These are phyloP conservation scores for Trichophyton simii DNA, from an alignment of 2,329 filamentous ascomycete genomes.

Conservation along the genomic window DNA sequence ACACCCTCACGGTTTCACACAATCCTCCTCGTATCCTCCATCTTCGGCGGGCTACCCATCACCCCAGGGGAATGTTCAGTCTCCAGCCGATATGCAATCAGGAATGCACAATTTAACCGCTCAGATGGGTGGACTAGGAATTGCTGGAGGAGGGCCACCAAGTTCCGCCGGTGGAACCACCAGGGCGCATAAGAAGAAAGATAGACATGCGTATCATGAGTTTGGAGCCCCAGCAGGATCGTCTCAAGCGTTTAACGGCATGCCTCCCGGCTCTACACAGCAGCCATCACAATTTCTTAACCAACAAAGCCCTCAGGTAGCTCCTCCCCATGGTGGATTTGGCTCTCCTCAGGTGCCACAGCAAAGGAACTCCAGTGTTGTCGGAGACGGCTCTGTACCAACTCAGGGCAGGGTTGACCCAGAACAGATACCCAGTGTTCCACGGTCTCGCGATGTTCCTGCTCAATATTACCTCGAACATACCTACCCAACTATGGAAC, in stretches of 20 bases:
- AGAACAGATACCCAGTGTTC: conserved; percentile 86
- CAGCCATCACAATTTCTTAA: conserved; percentile 45
- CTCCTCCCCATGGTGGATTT: conserved; percentile 23
- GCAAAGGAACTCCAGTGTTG: conserved; percentile 23
- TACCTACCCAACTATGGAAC: conserved; percentile 90
- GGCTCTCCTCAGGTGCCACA: conserved; percentile 13
- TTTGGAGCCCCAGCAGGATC: conserved; percentile 60
- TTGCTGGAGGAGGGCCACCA: conserved; percentile 45
- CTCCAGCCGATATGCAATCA: background rate
- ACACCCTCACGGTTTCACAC: conserved; percentile 11
- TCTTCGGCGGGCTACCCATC: conserved; percentile 9
- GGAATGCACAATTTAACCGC: conserved; percentile 36
- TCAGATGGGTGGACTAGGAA: conserved; percentile 66
- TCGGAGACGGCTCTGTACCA: conserved; percentile 45
- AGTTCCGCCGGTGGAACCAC: conserved; percentile 33
- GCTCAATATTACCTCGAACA: conserved; percentile 77
- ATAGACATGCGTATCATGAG: conserved; percentile 82
- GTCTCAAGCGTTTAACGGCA: conserved; percentile 57
- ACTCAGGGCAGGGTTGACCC: conserved; percentile 69
- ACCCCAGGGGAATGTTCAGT: background rate
- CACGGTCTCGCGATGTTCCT: conserved; percentile 65
- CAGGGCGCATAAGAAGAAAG: conserved; percentile 66
- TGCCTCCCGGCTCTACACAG: conserved; percentile 46
- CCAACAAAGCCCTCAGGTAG: conserved; percentile 26
- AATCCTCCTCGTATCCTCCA: conserved; percentile 10